A percentile compares a stretch with the other conserved stretches of the same genome.
These are phyloP conservation scores for Magnaporthiopsis rhizophila DNA, from an alignment of 2,329 filamentous ascomycete species.

Conservation along the genomic window DNA sequence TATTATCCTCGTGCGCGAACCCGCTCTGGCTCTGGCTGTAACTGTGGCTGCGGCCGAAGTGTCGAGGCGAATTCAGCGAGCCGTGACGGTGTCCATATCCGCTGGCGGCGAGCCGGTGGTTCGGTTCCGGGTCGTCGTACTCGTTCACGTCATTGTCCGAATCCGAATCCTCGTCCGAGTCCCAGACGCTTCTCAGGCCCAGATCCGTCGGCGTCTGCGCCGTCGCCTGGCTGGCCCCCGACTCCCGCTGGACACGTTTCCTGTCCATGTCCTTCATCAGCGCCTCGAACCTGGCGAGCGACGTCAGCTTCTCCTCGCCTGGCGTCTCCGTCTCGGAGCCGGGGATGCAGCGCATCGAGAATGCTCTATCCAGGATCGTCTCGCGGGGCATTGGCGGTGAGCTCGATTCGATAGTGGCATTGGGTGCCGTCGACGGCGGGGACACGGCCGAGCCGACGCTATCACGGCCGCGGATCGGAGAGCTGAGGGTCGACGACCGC, in stretches of 20 bases:
- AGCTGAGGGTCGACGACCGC: conserved; percentile 49
- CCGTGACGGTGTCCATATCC: background rate
- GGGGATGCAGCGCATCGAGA: conserved; percentile 55
- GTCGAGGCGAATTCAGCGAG: background rate
- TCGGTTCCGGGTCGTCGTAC: conserved; percentile 25
- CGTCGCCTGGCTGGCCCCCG: conserved; percentile 17
- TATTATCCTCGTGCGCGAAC: conserved; percentile 15
- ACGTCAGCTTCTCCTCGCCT: conserved; percentile 56
- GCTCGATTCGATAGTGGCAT: conserved; percentile 31
- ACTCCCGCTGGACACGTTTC: conserved; percentile 33
- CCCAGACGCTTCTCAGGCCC: conserved; percentile 41
- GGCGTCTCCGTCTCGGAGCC: conserved; percentile 46
- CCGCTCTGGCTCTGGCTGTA: conserved; percentile 8
- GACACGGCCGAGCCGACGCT: conserved; percentile 40
- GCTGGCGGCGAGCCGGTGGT: conserved; percentile 14
- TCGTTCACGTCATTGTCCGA: conserved; percentile 31
- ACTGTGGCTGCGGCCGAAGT: conserved; percentile 1
- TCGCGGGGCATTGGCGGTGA: conserved; percentile 49
- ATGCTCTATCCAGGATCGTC: conserved; percentile 60
- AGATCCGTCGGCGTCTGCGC: conserved; percentile 20
- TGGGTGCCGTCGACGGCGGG: conserved; percentile 20
- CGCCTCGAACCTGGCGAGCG: conserved; percentile 57
- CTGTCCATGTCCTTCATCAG: conserved; percentile 55
- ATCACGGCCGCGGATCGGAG: conserved; percentile 45
- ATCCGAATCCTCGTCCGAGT: conserved; percentile 39